Conservation (phyloP, 2,329 filamentous ascomycete genomes). For the Lasiodiplodia sp. region DNA sequence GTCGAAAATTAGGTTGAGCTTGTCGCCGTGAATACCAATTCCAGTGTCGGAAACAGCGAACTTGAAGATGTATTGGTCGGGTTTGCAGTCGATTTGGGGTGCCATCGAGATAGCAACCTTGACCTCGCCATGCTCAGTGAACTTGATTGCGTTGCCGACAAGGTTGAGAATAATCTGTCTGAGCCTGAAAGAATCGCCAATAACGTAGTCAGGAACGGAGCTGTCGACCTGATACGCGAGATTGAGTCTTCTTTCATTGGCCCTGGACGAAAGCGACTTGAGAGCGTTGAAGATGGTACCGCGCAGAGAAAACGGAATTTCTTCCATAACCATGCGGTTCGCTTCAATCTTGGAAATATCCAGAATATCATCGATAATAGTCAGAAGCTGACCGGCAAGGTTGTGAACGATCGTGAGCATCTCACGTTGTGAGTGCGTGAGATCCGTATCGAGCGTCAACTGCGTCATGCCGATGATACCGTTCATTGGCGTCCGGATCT, state of each 20-base stretch:
- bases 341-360: constrained; percentile 84
- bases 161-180: constrained; percentile 97
- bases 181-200: constrained; percentile 94
- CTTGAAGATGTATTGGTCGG: constrained; percentile 89
- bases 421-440: constrained; percentile 94
- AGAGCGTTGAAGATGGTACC: constrained; percentile 96
- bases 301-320: constrained; percentile 93
- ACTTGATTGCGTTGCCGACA: constrained; percentile 98
- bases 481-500: constrained; percentile 97
- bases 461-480: constrained; percentile 99
- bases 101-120: constrained; percentile 87
- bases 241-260: constrained; percentile 93
- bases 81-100: constrained; percentile 68
- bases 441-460: constrained; percentile 88
- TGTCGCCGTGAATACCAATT: constrained; percentile 94
- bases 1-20: constrained; percentile 96
- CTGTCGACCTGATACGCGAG: constrained; percentile 93
- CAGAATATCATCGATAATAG: constrained; percentile 86
- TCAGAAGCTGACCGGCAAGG: constrained; percentile 91
- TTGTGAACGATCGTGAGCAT: constrained; percentile 99
- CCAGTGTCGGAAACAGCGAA: constrained; percentile 96
- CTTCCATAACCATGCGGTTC: constrained; percentile 97
- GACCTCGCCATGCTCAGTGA: constrained; percentile 95
- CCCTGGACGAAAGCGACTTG: constrained; percentile 96
- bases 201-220: constrained; percentile 91